Evolutionary conservation across 2,329 filamentous ascomycete species (phyloP).

Genomic region (Aaosphaeria arxii): DNA sequence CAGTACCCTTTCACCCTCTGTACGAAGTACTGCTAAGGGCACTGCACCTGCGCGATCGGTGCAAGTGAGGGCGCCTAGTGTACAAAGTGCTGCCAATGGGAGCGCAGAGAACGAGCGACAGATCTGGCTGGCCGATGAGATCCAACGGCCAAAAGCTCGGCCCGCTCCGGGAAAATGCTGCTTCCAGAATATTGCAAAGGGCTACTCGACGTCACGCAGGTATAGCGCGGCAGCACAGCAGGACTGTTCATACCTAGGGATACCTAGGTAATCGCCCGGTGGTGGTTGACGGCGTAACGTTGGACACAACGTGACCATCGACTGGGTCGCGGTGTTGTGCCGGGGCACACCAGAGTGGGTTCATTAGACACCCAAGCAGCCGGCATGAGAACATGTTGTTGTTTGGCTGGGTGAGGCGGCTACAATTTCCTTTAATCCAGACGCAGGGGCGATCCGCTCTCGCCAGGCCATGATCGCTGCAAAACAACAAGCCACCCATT

Average conservation of each 20-base stretch:
- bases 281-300: constrained; percentile 27
- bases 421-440: constrained; percentile 25
- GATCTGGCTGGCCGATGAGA: constrained; percentile 31
- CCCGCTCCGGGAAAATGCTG: constrained; percentile 37
- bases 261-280: constrained; percentile 10
- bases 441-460: constrained; percentile 29
- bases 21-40: background rate
- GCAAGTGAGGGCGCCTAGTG: constrained; percentile 28
- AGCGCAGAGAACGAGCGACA: constrained; percentile 22
- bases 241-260: too few species aligned
- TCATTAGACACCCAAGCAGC: constrained; percentile 8
- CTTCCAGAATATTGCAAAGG: constrained; percentile 30
- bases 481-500: constrained; percentile 17
- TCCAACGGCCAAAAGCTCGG: constrained; percentile 37
- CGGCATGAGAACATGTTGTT: constrained; percentile 6
- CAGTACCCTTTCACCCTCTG: too few species aligned
- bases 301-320: constrained; percentile 20
- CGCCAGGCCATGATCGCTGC: constrained; percentile 26
- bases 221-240: constrained; percentile 3
- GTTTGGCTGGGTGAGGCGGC: constrained; percentile 26
- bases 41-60: constrained; percentile 34
- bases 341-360: constrained; percentile 2
- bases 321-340: constrained; percentile 2
- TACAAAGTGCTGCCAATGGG: constrained; percentile 16
- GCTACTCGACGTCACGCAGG: constrained; percentile 17